Conservation (phyloP, 139 green algal genomes). For the Protoeuglena noctilucae region DNA sequence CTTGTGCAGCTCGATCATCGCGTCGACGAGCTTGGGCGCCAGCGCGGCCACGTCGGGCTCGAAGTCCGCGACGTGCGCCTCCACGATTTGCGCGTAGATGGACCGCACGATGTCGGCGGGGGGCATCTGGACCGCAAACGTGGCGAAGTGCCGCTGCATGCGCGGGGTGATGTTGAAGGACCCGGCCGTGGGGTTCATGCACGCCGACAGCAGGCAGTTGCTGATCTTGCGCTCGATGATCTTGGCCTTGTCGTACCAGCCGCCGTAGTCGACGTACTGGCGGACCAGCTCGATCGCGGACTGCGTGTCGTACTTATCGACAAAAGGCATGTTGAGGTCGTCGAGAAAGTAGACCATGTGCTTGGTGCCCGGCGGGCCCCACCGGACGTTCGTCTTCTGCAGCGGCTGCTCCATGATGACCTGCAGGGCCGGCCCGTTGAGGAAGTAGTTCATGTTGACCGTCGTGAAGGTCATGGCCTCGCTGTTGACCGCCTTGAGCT, state of each 20-base stretch:
- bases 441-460: slow-evolving; percentile 79
- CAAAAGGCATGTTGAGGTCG: slow-evolving; percentile 78
- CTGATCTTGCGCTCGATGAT: slow-evolving; percentile 75
- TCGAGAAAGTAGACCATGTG: slow-evolving; percentile 79
- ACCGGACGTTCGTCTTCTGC: slow-evolving; percentile 70
- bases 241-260: slow-evolving; percentile 84
- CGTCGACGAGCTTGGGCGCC: slow-evolving; percentile 52
- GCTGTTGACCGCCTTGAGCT: slow-evolving; percentile 61
- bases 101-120: slow-evolving; percentile 4
- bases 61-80: slow-evolving; percentile 47
- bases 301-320: slow-evolving; percentile 92
- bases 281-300: slow-evolving; percentile 71
- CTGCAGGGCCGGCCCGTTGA: slow-evolving; percentile 58
- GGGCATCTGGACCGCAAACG: slow-evolving; percentile 49
- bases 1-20: slow-evolving; percentile 69
- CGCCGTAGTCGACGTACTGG: slow-evolving; percentile 72
- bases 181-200: slow-evolving; percentile 79
- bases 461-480: slow-evolving; percentile 46
- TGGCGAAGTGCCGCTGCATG: slow-evolving; percentile 85
- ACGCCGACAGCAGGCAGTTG: slow-evolving; percentile 55
- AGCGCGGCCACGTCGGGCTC: slow-evolving; percentile 45
- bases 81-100: slow-evolving; percentile 31
- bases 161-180: slow-evolving; percentile 78
- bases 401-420: slow-evolving; percentile 55
- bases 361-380: slow-evolving; percentile 52